Percentiles rank a stretch among this genome's conserved stretches.
phyloP scores from a whole-genome alignment of 2,329 filamentous ascomycete species.

The Aspergillus costaricaensis region DNA sequence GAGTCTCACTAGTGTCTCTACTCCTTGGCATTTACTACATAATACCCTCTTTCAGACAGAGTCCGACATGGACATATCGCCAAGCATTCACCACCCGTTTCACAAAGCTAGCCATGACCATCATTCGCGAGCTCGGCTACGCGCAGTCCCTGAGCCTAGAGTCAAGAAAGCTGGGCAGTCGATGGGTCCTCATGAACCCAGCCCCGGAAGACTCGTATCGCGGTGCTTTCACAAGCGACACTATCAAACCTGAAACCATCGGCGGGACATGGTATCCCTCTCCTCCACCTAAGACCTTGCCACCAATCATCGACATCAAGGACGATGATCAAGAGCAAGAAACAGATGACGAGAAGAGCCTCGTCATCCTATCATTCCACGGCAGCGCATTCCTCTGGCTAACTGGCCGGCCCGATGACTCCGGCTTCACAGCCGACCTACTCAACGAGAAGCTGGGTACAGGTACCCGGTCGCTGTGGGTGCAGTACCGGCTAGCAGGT shows the following conservation, averaged over 20 bases:
- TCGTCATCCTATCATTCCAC: neutral
- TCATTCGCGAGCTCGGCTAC: neutral
- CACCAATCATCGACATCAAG: neutral
- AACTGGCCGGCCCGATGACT: conserved; percentile 1
- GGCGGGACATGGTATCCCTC: conserved; percentile 3
- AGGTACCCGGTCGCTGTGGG: neutral
- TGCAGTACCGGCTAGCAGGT: conserved; percentile 2
- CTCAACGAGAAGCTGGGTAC: neutral
- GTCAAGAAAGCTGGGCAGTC: neutral
- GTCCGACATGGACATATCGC: neutral
- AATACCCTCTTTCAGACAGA: neutral
- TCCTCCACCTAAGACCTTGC: neutral
- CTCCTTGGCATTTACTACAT: neutral
- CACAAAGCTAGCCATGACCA: neutral
- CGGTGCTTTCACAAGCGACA: neutral
- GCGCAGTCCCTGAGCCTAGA: neutral
- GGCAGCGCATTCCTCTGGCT: conserved; percentile 2
- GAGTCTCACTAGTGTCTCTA: neutral
- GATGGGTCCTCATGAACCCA: neutral
- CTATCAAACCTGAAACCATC: neutral
- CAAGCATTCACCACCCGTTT: neutral
- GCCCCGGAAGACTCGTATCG: neutral
- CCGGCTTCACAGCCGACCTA: neutral
- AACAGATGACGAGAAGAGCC: neutral
- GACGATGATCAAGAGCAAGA: neutral